Evolutionary conservation across 345 rosid species (phyloP).

Genomic region (Rhodamnia rubescens): DNA sequence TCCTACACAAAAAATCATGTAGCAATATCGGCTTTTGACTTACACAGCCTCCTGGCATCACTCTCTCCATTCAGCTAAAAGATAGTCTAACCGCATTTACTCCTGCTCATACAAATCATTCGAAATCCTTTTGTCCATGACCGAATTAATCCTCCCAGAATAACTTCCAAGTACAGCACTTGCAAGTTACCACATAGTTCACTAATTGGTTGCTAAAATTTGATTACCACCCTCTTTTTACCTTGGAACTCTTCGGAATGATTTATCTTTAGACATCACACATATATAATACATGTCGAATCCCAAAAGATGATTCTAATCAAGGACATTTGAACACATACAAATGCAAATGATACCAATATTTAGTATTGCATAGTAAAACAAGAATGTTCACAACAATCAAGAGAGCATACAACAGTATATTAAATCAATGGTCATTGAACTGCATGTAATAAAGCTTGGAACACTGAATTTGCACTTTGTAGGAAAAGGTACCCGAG

Average conservation of each 20-base stretch:
- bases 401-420: background rate
- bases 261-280: background rate
- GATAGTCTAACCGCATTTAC: background rate
- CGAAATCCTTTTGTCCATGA: background rate
- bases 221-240: background rate
- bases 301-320: background rate
- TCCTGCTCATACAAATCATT: background rate
- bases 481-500: constrained; percentile 27
- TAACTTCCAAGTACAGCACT: background rate
- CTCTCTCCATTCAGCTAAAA: background rate
- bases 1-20: background rate
- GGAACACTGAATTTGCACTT: background rate
- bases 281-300: background rate
- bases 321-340: background rate
- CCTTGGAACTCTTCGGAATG: background rate
- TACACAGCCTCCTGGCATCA: background rate
- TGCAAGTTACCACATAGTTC: background rate
- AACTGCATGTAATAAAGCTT: background rate
- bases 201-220: background rate
- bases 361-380: background rate
- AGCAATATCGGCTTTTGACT: background rate
- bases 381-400: background rate
- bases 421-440: background rate
- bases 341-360: background rate
- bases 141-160: background rate